Percentiles rank a stretch among this genome's conserved stretches.
Conservation (phyloP, 495 filamentous ascomycete genomes). For the Emericellopsis terricola region DNA sequence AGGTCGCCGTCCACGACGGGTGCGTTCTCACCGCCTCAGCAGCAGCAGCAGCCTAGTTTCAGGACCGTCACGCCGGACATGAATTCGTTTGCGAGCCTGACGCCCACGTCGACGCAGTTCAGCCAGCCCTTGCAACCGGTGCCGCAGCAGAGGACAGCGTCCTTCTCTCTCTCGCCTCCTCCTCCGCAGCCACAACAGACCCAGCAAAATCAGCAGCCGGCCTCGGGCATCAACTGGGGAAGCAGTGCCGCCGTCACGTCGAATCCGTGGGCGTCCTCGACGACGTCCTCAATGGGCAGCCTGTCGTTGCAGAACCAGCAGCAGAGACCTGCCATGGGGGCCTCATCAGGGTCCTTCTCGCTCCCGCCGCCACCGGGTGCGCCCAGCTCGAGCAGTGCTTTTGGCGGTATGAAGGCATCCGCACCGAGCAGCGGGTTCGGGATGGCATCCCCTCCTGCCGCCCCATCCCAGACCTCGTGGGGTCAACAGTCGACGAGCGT, state of each 20-base stretch:
- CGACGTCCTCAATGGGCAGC: slow-evolving; percentile 4
- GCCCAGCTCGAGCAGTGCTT: slow-evolving; percentile 3
- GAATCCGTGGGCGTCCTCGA: slow-evolving; percentile 17
- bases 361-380: slow-evolving; percentile 25
- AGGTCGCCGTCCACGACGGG: too few relatives aligned
- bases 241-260: slow-evolving; percentile 6
- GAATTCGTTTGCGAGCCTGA: slow-evolving; percentile 23
- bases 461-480: too few relatives aligned
- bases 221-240: slow-evolving; percentile 15
- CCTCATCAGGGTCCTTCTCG: slow-evolving; percentile 31
- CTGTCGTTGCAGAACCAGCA: slow-evolving; percentile 14
- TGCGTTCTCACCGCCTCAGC: slow-evolving; percentile 4
- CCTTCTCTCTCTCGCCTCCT: too few relatives aligned
- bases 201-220: slow-evolving; percentile 1
- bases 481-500: too few relatives aligned
- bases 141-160: background rate
- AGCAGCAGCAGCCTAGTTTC: slow-evolving; percentile 23
- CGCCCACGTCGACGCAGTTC: slow-evolving; percentile 33
- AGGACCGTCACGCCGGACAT: slow-evolving; percentile 40
- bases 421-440: too few relatives aligned
- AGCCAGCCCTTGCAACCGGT: slow-evolving; percentile 31
- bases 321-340: slow-evolving; percentile 8
- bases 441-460: too few relatives aligned
- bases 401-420: too few relatives aligned
- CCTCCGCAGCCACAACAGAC: too few relatives aligned